Percentiles rank a stretch among this genome's conserved stretches.
Evolutionary conservation across 805 yeast species (phyloP).

Genomic region (Pichia rugopelliculosa): DNA sequence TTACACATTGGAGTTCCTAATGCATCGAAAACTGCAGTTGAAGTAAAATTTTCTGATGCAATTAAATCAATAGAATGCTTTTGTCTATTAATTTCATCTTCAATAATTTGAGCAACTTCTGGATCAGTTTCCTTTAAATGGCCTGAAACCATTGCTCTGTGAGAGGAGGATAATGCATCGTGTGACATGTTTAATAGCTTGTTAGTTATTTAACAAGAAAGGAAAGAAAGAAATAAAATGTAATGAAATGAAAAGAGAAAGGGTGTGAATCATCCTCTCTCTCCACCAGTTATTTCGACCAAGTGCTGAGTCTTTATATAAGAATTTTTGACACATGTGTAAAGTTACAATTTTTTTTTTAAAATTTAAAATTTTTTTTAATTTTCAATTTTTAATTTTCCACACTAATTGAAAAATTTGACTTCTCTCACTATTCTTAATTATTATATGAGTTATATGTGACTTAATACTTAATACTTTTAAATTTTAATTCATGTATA

Average conservation of each 20-base stretch:
- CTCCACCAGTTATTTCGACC: too few relatives aligned
- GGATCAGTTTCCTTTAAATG: constrained; percentile 64
- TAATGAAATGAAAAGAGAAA: background rate
- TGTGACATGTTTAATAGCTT: constrained; percentile 13
- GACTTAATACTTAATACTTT: too few relatives aligned
- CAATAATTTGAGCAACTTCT: constrained; percentile 64
- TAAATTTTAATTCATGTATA: too few relatives aligned
- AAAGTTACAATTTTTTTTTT: too few relatives aligned
- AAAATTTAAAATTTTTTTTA: too few relatives aligned
- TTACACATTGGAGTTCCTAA: constrained; percentile 97
- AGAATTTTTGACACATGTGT: too few relatives aligned
- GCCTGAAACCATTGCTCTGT: constrained; percentile 59
- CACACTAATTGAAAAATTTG: too few relatives aligned
- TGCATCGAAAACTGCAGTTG: constrained; percentile 91
- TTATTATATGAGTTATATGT: too few relatives aligned
- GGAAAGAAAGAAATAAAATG: background rate
- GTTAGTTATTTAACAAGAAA: background rate
- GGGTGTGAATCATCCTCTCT: too few relatives aligned
- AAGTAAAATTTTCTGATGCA: constrained; percentile 96
- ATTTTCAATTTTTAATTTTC: too few relatives aligned
- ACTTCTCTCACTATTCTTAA: too few relatives aligned
- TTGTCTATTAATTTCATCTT: constrained; percentile 85
- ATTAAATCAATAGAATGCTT: constrained; percentile 87
- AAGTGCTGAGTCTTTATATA: too few relatives aligned
- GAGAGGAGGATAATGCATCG: constrained; percentile 63